phyloP scores from a whole-genome alignment of 371 early-diverging fungal species.

The Apophysomyces ossiformis region DNA sequence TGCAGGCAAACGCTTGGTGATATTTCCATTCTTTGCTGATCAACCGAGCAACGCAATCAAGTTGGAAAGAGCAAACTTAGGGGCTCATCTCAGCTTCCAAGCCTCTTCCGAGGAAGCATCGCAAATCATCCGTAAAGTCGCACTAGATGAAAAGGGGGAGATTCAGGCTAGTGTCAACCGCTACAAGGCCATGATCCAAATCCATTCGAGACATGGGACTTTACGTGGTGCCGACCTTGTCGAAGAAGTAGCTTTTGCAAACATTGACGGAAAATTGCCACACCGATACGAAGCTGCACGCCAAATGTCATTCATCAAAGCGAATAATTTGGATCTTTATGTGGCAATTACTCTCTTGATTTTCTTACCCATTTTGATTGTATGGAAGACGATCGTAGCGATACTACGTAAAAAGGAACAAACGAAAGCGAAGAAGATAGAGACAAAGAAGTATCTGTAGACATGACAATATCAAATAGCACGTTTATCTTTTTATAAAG shows the following conservation, averaged over 20 bases:
- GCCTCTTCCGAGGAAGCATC: not conserved
- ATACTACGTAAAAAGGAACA: no score
- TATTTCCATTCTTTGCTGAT: conserved; percentile 44
- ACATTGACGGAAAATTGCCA: conserved; percentile 14
- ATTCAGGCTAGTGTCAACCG: conserved; percentile 14
- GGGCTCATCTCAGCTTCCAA: not conserved
- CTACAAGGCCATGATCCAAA: conserved; percentile 30
- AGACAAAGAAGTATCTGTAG: no score
- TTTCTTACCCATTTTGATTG: not conserved
- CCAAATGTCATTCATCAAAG: conserved; percentile 33
- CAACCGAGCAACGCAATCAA: conserved; percentile 29
- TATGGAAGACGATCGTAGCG: not conserved
- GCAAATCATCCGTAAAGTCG: conserved; percentile 1
- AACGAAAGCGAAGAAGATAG: no score
- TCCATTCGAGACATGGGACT: conserved; percentile 7
- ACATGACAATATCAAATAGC: no score
- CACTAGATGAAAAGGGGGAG: conserved; percentile 2
- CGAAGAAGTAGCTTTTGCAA: conserved; percentile 35
- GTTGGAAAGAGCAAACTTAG: conserved; percentile 12
- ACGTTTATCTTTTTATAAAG: no score
- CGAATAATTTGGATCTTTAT: conserved; percentile 31
- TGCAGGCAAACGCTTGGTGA: conserved; percentile 31
- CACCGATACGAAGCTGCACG: conserved; percentile 27
- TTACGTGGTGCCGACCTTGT: conserved; percentile 30
- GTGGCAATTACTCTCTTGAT: not conserved